Evolutionary conservation across 164 flowering plant genomes (phyloP).

Genomic region (Vitis vinifera): DNA sequence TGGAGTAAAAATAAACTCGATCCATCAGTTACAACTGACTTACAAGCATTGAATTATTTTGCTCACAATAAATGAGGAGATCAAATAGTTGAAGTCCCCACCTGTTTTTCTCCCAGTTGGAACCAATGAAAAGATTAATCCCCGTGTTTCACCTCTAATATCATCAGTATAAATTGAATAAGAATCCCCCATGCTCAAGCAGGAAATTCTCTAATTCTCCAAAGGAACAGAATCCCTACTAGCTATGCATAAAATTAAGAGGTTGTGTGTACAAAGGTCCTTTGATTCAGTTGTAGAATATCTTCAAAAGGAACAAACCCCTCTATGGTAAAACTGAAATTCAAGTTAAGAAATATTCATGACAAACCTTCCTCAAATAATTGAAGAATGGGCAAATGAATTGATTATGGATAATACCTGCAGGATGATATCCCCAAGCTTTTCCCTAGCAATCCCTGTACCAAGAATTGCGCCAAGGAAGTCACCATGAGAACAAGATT

Average conservation of each 20-base stretch:
- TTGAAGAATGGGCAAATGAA: too few relatives aligned
- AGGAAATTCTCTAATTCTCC: background rate
- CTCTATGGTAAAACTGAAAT: too few relatives aligned
- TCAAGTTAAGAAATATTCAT: too few relatives aligned
- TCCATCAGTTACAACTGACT: background rate
- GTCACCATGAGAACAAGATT: constrained; percentile 91
- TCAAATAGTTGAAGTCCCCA: background rate
- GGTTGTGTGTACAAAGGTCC: too few relatives aligned
- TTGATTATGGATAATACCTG: constrained; percentile 45
- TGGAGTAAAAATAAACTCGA: background rate
- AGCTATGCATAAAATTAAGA: background rate
- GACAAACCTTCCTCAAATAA: too few relatives aligned
- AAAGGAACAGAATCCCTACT: background rate
- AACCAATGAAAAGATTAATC: background rate
- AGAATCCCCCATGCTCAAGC: background rate
- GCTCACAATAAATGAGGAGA: background rate
- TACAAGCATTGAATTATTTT: background rate
- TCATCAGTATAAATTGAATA: background rate
- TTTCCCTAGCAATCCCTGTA: constrained; percentile 85
- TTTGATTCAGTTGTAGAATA: too few relatives aligned
- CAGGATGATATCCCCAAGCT: constrained; percentile 86
- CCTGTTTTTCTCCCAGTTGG: background rate
- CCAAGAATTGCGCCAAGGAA: constrained; percentile 96
- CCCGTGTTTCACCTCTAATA: background rate
- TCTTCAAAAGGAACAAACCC: too few relatives aligned